Base-by-base conservation (phyloP, 2,329 filamentous ascomycete species). In the Pseudogymnoascus sp. region DNA sequence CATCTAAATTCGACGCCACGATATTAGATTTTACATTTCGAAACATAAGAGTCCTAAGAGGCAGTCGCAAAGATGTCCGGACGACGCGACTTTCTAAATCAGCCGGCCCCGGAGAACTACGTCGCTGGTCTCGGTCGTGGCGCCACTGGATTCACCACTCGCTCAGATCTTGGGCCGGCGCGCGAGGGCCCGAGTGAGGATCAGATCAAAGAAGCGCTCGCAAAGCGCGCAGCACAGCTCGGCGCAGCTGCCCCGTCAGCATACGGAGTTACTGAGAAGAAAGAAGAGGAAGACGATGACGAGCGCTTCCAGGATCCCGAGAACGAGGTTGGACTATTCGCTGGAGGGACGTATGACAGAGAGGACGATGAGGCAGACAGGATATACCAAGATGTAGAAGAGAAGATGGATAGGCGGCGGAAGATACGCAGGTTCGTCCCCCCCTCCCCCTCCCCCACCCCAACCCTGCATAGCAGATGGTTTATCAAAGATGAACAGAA, bases 321-420 rank as follows among this genome's bases (percentile, higher is more conserved):
- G 72, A 98, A 98, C 73, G 95, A 99, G 76, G 90, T 95, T 60
- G 95, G 96, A 4, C 81, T 99, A 21, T 99, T 99, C 73, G 93
- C 95, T 2, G 93, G 92, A 64, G 95, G 95, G 37, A 90, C 95
- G 71, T 99, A 96, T 79, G 95, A 98, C 75, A 90, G 95, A 75
- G 95, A 99, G 64, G 95, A 99, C 73, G 95, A 99, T 73, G 96
- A 99, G 77, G 95, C 95, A 48, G 95, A 99, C 78, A 84, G 90
- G 72, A 96, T 99, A 73, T 99, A 96, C 79, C 89, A 93, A 72
- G 90, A 92, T 74, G 90, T 99, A 68, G 95, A 99, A 73, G 95
- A 97, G 80, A 93, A 90, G 78, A 98, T 99, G 93, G 93, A 96
- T 69, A 90, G 85, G 78, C 85, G 95, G 69, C 83, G 95, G 68